phyloP scores from a whole-genome alignment of 768 basidiomycete genomes.

The Termitomyces eurrhizus region DNA sequence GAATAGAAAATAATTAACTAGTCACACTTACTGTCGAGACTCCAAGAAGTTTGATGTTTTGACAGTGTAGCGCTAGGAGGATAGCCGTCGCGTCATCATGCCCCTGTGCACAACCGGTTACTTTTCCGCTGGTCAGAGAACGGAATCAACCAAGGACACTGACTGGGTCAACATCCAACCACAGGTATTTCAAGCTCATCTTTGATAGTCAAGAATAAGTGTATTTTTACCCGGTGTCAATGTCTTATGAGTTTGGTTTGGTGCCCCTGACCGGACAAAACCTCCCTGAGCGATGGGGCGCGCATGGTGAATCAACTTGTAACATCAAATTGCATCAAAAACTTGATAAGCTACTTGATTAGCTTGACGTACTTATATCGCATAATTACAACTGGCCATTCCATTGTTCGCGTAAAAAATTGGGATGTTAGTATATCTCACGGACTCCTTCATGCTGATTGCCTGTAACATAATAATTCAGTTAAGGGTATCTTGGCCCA shows the following conservation, averaged over 20 bases:
- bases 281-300: too few species aligned
- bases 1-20: not conserved
- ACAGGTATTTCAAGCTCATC: slow-evolving; percentile 29
- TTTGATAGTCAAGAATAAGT: not conserved
- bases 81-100: slow-evolving; percentile 90
- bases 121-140: not conserved
- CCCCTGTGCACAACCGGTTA: slow-evolving; percentile 42
- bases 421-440: too few species aligned
- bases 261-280: too few species aligned
- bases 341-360: too few species aligned
- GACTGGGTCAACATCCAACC: slow-evolving; percentile 70
- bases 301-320: not conserved
- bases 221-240: not conserved
- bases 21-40: slow-evolving; percentile 65
- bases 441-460: too few species aligned
- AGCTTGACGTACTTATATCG: too few species aligned
- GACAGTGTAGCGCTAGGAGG: slow-evolving; percentile 65
- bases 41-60: slow-evolving; percentile 67
- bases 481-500: too few species aligned
- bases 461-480: too few species aligned
- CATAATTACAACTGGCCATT: too few species aligned
- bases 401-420: too few species aligned
- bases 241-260: not conserved
- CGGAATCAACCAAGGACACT: slow-evolving; percentile 12
- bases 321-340: not conserved